A percentile compares a stretch with the other conserved stretches of the same genome.
Conservation (phyloP, 371 early-diverging fungal genomes). For the Mucor irregularis region DNA sequence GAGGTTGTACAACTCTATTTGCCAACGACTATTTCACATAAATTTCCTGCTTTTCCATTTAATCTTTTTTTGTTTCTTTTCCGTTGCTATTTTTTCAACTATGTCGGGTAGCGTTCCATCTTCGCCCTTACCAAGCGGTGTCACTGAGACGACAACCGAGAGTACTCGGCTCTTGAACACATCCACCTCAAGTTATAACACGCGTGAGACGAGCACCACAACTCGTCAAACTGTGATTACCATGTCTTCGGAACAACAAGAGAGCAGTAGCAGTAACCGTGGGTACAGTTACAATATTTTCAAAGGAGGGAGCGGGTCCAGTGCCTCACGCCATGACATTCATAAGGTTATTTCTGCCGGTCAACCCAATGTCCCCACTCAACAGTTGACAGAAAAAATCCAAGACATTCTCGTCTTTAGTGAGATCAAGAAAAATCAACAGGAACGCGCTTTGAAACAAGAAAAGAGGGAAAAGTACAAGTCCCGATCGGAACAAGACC, state of each 20-base stretch:
- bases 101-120: conserved; percentile 3
- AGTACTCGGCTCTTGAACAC: conserved; percentile 21
- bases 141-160: conserved; percentile 9
- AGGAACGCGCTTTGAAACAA: background rate
- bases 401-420: conserved; percentile 32
- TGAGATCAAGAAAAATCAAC: conserved; percentile 26
- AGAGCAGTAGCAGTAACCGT: background rate
- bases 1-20: conserved; percentile 29
- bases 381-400: conserved; percentile 31
- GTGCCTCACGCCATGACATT: background rate
- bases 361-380: conserved; percentile 20
- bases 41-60: background rate
- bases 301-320: background rate
- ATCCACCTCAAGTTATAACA: conserved; percentile 9
- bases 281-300: too few species aligned
- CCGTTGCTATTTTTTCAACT: background rate
- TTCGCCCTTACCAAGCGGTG: conserved; percentile 11
- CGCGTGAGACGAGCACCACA: background rate
- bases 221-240: conserved; percentile 21
- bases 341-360: background rate
- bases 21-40: conserved; percentile 12
- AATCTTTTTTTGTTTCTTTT: background rate
- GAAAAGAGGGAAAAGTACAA: background rate
- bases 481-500: background rate
- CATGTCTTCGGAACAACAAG: background rate